Evolutionary conservation across 257 asterid species (phyloP), one percentile per base, ranked within the genome.

Genomic region (Salvia hispanica): DNA sequence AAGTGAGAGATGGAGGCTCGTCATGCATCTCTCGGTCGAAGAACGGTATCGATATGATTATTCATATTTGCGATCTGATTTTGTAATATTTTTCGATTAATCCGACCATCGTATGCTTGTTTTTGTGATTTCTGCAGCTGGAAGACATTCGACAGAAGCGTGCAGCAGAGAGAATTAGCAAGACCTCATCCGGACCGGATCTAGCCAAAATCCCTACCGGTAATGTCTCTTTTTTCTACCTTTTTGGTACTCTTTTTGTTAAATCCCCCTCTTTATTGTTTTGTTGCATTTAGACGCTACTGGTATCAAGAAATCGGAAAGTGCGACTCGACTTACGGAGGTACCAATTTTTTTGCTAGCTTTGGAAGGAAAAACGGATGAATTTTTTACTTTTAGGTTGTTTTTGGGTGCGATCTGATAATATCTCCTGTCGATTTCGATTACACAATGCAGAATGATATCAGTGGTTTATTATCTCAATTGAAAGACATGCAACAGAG

Each of bases 111-210:
- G 9, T 66, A 4, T 46, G 5, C 8, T 54, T 33, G 6, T 59
- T 69, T 34, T 40, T 12, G 56, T 36, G 9, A n/a, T 54, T 71
- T 67, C 43, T 18, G 63, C 88, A 92, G 99, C 54, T 93, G 86
- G 97, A 86, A 72, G 99, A 91, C 57, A 93, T 93, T 91, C 95
- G 99, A 10, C 96, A 81, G 78, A 93, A 86, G 82, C 88, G 99
- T 71, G 96, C 97, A 2, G 96, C 95, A 36, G 96, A 91, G 78
- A 77, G 92, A 73, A 75, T 88, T 81, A 84, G 85, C 86, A 88
- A 94, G 79, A 74, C 80, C 5, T 58, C 95, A 11, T 88, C 97
- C 9, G 96, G 89, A 78, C 82, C 85, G 58, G 99, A 91, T 94
- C 95, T 94, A 65, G 45, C 83, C 69, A 80, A 78, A 63, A 67